Percentiles rank a stretch among this genome's conserved stretches.
Conservation (phyloP, 1,284 basidiomycete genomes). For the Pseudozyma tsukubaensis region DNA sequence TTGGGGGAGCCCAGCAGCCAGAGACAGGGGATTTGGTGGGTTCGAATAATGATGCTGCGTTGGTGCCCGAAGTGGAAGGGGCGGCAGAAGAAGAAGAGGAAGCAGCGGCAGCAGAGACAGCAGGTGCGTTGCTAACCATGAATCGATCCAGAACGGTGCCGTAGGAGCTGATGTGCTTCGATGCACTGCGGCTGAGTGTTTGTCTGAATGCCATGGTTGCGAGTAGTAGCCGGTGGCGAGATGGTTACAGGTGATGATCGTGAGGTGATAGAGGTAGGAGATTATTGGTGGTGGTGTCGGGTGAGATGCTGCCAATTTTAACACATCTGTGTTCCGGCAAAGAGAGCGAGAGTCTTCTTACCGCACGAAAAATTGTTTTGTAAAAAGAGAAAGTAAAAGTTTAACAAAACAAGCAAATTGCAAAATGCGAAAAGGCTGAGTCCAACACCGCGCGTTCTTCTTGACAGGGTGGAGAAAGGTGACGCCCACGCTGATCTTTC, state of each 20-base stretch:
- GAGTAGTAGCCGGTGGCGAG: not conserved
- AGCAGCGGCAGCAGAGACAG: slow-evolving; percentile 9
- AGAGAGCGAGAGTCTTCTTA: slow-evolving; percentile 4
- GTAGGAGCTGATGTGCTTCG: slow-evolving; percentile 31
- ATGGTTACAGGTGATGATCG: not conserved
- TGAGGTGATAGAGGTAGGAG: not conserved
- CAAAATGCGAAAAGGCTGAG: slow-evolving; percentile 9
- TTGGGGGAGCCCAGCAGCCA: slow-evolving; percentile 52
- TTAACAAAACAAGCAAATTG: not conserved
- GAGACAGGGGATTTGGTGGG: slow-evolving; percentile 22
- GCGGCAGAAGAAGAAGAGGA: slow-evolving; percentile 6
- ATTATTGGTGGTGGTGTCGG: not conserved
- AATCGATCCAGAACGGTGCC: slow-evolving; percentile 38
- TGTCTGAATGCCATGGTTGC: slow-evolving; percentile 26
- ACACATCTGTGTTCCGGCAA: not conserved
- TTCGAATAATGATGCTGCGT: slow-evolving; percentile 26
- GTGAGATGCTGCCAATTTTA: slow-evolving; percentile 2
- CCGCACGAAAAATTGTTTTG: slow-evolving; percentile 12
- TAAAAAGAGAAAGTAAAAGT: not conserved
- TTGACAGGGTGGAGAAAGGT: not conserved
- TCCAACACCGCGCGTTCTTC: slow-evolving; percentile 23
- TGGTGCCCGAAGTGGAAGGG: not conserved
- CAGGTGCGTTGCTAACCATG: slow-evolving; percentile 13
- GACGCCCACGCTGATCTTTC: too few relatives aligned
- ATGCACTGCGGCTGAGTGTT: slow-evolving; percentile 7